Base-by-base conservation (phyloP, 768 basidiomycete genomes). In the Lyophyllum atratum region DNA sequence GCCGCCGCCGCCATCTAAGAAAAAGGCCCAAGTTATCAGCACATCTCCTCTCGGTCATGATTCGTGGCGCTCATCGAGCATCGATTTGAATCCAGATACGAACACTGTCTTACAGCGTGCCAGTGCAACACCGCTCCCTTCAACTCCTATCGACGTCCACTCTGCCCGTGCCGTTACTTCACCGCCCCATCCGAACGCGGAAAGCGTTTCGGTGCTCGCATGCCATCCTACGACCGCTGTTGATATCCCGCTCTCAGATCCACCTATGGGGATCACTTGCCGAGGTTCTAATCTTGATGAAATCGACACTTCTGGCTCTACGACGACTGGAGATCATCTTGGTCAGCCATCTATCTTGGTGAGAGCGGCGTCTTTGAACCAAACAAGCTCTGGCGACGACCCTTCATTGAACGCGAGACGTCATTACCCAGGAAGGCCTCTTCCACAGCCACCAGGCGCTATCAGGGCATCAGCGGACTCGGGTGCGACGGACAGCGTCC, bases 391-490 rank as follows among this genome's bases (percentile, higher is more conserved):
- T 42, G 52, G 47, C 11, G 68, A 70, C n/a, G 64, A 71, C 2
- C 62, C 64, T 60, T 65, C 64, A 14, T 69, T 66, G 2, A 66
- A 60, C 22, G 49, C 63, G 9, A 69, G 74, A 11, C 78, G 74
- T 53, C 84, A 84, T 65, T 85, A 85, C 62, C 74, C 75, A 24
- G 82, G 85, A 4, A 68, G 85, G 34, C 85, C 85, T 33, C 73
- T 86, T n/a, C 85, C 85, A 6, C 76, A 71, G 15, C 78, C 79
- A 21, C 75, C 73, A 9, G 59, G 60, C 9, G 37, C 63, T 25
- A 52, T 65, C 19, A 68, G 65, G 40, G 39, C 64, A 28, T 58
- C 64, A n/a, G 60, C 73, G 10, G 75, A 76, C n/a, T n/a, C n/a
- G n/a, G n/a, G n/a, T 63, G 75, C 77, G 17, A 69, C 69, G 8